Base-by-base conservation (phyloP, 495 filamentous ascomycete species). In the Penicillium salamii region DNA sequence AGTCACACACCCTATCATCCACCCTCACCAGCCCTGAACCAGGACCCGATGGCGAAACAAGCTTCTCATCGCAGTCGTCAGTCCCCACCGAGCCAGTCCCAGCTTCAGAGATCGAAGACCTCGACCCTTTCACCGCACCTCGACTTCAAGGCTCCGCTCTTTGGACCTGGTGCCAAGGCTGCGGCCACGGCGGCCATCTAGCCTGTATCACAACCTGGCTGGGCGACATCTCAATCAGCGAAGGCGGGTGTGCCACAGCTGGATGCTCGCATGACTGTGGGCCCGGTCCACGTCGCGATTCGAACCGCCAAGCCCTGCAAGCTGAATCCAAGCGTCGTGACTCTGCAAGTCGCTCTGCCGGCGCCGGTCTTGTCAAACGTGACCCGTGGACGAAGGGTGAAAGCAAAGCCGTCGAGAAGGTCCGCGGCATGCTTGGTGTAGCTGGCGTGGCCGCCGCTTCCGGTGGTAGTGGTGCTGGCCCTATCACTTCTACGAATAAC, bases 221-320 rank as follows among this genome's bases (percentile, higher is more conserved):
- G 42, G 63, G 64, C 36, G 78, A 78, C 32, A 49, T 66, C 14
- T 69, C 74, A 13, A 74, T 75, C 18, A 83, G 77, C 48, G 85
- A 84, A 49, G 87, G 87, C n/a, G 84, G 75, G 39, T 91, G 88
- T 59, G 84, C 88, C 13, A 78, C 86, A 18, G 78, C 84, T 34
- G 86, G 86, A 7, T 91, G 87, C 59, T 74, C 83, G 21, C 86
- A 89, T 53, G 83, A 85, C 43, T 91, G 87, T 52, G 74, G 86
- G 5, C 83, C 86, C 2, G 83, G 85, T 0, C 74, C 74, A 4
- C 77, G 79, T 62, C 74, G 83, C 4, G 75, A 80, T 37, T 42
- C 61, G 13, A 67, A 73, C 51, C 72, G 69, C 32, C 52, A 56
- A 29, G 42, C 61, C n/a, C 44, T 71, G 14, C 53, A 57, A 5